These are phyloP conservation scores for Blastobotrys muscicola DNA, from an alignment of 805 yeast genomes.

Conservation along the genomic window DNA sequence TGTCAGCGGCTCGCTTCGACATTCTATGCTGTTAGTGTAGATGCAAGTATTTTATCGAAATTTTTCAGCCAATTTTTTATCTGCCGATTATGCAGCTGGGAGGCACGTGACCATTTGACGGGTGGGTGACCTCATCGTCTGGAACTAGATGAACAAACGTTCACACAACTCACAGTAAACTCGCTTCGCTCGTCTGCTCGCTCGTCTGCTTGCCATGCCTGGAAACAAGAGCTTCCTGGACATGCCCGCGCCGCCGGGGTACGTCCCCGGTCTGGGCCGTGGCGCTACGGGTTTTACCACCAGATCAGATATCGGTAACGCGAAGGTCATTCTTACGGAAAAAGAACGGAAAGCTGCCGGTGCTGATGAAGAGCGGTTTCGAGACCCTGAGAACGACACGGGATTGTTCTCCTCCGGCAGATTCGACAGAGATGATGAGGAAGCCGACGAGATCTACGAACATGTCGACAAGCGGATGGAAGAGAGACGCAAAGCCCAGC, in stretches of 20 bases:
- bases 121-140: no score
- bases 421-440: conserved; percentile 54
- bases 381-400: conserved; percentile 27
- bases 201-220: background rate
- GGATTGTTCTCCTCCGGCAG: conserved; percentile 23
- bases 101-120: no score
- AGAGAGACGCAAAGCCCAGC: conserved; percentile 20
- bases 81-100: no score
- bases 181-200: background rate
- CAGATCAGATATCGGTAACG: conserved; percentile 60
- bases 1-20: conserved; percentile 47
- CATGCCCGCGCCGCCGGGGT: conserved; percentile 82
- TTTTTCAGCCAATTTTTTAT: background rate
- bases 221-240: conserved; percentile 48
- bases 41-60: background rate
- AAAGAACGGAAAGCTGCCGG: conserved; percentile 31
- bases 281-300: conserved; percentile 94
- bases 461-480: conserved; percentile 50
- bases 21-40: conserved; percentile 20
- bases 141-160: no score
- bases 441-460: conserved; percentile 64
- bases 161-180: background rate
- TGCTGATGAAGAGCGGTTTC: conserved; percentile 24
- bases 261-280: conserved; percentile 86
- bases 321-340: conserved; percentile 22